phyloP scores from a whole-genome alignment of 139 green algal species.

The Auxenochlorella protothecoides region DNA sequence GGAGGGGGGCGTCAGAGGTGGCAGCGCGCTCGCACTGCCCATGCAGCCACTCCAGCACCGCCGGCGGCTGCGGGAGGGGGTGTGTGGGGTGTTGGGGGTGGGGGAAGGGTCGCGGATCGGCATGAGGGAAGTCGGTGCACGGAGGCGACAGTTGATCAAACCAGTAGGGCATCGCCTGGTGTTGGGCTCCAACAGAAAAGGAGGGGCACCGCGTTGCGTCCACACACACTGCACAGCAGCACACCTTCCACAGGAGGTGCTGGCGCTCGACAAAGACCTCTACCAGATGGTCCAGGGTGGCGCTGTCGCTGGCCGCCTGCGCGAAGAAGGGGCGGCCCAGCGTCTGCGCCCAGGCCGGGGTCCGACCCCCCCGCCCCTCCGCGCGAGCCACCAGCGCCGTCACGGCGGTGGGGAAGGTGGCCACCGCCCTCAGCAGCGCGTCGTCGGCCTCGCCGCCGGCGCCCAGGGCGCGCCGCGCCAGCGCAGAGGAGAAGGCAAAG shows the following conservation, averaged over 20 bases:
- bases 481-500: conserved; percentile 56
- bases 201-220: neutral
- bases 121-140: no score
- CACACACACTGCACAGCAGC: neutral
- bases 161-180: neutral
- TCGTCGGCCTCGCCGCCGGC: no score
- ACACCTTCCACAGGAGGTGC: conserved; percentile 73
- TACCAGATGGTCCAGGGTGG: conserved; percentile 64
- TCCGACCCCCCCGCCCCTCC: no score
- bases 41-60: conserved; percentile 56
- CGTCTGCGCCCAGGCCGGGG: no score
- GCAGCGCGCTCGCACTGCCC: conserved; percentile 18
- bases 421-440: no score
- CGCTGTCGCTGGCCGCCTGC: conserved; percentile 32
- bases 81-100: no score
- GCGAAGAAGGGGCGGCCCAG: no score
- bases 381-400: no score
- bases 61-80: conserved; percentile 11
- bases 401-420: no score
- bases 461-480: conserved; percentile 31
- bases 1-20: conserved; percentile 28
- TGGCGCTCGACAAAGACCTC: conserved; percentile 76
- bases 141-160: no score
- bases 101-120: no score
- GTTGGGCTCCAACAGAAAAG: neutral